Evolutionary conservation across 2,329 filamentous ascomycete genomes (phyloP).

Genomic region (Phialemoniopsis sp.): DNA sequence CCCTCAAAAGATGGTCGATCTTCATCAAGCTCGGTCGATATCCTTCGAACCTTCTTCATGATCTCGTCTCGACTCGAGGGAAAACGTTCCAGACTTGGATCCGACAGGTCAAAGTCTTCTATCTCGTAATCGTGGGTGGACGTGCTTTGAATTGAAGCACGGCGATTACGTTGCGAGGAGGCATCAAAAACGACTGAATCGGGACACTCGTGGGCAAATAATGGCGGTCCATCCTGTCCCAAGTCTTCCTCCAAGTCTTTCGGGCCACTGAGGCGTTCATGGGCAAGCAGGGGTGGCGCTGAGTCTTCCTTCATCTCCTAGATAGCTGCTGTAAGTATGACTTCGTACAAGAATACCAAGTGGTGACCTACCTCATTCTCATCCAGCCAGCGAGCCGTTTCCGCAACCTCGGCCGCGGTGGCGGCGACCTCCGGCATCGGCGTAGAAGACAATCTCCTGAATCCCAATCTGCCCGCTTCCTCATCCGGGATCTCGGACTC

Average conservation of each 20-base stretch:
- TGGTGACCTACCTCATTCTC: conserved; percentile 7
- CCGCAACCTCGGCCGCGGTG: conserved; percentile 39
- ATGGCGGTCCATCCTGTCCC: conserved; percentile 23
- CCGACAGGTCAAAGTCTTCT: conserved; percentile 32
- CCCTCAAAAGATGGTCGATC: conserved; percentile 31
- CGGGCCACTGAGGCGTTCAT: conserved; percentile 6
- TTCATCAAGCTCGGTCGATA: conserved; percentile 37
- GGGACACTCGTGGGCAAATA: conserved; percentile 43
- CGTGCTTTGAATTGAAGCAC: conserved; percentile 14
- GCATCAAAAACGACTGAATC: conserved; percentile 26
- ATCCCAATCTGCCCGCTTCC: conserved; percentile 23
- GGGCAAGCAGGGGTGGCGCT: conserved; percentile 6
- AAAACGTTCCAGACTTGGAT: conserved; percentile 44
- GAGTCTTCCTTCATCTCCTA: conserved; percentile 2
- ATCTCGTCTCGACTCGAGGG: conserved; percentile 40
- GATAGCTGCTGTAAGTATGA: background rate
- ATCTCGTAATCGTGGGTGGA: conserved; percentile 12
- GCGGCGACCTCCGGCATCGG: conserved; percentile 34
- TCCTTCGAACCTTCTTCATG: conserved; percentile 37
- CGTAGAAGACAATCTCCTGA: conserved; percentile 27
- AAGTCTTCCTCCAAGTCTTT: conserved; percentile 6
- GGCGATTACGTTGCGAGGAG: no score
- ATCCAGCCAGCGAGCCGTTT: conserved; percentile 33
- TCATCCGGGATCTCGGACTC: conserved; percentile 24
- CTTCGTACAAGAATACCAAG: background rate